Evolutionary conservation across 352 stramenopile genomes (phyloP).

Genomic region (Phytopythium kandeliae): DNA sequence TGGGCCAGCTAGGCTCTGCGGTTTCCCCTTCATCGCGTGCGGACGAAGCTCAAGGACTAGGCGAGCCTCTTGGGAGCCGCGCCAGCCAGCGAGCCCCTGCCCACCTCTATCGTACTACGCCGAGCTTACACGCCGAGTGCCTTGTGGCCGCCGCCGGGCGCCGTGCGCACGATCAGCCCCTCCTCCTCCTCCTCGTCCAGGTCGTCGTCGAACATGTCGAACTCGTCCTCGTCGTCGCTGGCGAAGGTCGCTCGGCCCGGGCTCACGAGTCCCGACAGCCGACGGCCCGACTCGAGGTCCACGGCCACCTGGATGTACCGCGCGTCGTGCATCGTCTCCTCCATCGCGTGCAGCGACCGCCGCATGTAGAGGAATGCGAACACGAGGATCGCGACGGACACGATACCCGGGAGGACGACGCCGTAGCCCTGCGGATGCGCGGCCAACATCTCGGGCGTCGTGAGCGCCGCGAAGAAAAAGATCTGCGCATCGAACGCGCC

Average conservation of each 20-base stretch:
- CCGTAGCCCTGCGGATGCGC: slow-evolving; percentile 29
- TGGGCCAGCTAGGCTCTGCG: no score
- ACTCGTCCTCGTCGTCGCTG: slow-evolving; percentile 29
- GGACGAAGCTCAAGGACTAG: no score
- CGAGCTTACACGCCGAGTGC: no score
- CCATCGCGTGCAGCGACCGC: slow-evolving; percentile 26
- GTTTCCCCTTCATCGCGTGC: no score
- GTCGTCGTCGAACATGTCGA: slow-evolving; percentile 11
- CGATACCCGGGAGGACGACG: slow-evolving; percentile 25
- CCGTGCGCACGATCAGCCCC: background rate
- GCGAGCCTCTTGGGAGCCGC: no score
- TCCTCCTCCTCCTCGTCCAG: slow-evolving; percentile 6
- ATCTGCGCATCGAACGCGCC: slow-evolving; percentile 56
- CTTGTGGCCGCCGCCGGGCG: slow-evolving; percentile 16
- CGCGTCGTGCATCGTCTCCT: slow-evolving; percentile 39
- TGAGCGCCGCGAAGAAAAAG: slow-evolving; percentile 38
- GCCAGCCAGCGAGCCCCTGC: no score
- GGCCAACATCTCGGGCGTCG: slow-evolving; percentile 26
- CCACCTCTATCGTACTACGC: no score
- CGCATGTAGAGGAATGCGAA: slow-evolving; percentile 27
- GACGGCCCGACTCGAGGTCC: slow-evolving; percentile 30
- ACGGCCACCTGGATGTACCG: slow-evolving; percentile 44
- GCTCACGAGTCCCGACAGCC: slow-evolving; percentile 19
- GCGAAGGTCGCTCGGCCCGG: slow-evolving; percentile 18
- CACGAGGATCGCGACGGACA: slow-evolving; percentile 19